Evolutionary conservation across 805 yeast species (phyloP).

Genomic region (Helenozyma baotianmanensis): DNA sequence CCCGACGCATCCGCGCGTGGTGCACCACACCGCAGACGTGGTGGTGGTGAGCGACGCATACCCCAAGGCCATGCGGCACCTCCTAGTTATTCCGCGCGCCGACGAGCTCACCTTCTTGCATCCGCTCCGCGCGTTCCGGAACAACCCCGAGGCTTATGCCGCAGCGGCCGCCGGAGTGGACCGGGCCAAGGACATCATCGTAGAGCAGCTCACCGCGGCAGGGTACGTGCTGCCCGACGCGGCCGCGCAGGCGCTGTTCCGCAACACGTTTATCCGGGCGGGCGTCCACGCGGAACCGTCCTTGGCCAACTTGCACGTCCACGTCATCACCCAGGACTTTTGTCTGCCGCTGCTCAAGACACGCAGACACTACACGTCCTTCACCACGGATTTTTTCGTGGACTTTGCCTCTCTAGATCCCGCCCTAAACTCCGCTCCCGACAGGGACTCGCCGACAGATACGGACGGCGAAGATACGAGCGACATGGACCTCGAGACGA

Average conservation of each 20-base stretch:
- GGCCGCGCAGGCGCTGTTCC: conserved; percentile 14
- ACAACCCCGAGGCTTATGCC: conserved; percentile 20
- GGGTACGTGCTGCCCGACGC: conserved; percentile 12
- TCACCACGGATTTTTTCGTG: conserved; percentile 62
- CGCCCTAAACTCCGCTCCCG: conserved; percentile 17
- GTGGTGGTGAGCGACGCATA: conserved; percentile 56
- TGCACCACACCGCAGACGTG: conserved; percentile 48
- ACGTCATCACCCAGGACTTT: conserved; percentile 65
- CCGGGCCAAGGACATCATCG: conserved; percentile 29
- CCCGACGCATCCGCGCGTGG: conserved; percentile 42
- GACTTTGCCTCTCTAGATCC: too few relatives aligned
- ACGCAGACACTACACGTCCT: conserved; percentile 66
- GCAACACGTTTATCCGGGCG: conserved; percentile 33
- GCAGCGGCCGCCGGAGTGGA: conserved; percentile 29
- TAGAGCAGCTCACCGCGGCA: conserved; percentile 24
- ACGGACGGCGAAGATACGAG: conserved; percentile 1
- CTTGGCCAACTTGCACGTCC: conserved; percentile 65
- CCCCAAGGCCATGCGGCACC: conserved; percentile 62
- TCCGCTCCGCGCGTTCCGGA: conserved; percentile 49
- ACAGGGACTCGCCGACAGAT: background rate
- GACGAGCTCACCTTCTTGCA: conserved; percentile 35
- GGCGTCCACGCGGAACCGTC: conserved; percentile 76
- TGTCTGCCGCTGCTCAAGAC: conserved; percentile 51
- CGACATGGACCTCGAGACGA: background rate
- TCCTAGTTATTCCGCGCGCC: conserved; percentile 55